Evolutionary conservation across 2,329 filamentous ascomycete genomes (phyloP).

Genomic region (Diaporthe eres): DNA sequence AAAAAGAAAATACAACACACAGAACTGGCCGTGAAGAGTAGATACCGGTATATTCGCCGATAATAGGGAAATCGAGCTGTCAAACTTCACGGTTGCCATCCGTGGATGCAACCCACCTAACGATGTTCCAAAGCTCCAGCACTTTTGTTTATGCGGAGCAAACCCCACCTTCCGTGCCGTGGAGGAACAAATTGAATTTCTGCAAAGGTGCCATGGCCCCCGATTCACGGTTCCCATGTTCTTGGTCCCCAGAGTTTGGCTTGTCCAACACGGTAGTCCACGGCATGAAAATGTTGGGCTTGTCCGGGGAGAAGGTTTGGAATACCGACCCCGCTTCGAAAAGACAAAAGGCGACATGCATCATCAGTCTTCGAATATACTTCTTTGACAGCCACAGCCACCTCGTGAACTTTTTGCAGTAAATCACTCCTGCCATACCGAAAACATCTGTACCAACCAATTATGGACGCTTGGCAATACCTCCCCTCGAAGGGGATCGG

Average conservation of each 20-base stretch:
- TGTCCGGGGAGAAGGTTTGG: constrained; percentile 6
- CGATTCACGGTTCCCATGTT: background rate
- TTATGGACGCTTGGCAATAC: constrained; percentile 1
- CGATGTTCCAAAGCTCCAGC: background rate
- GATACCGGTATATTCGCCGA: background rate
- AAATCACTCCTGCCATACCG: background rate
- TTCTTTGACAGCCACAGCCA: too few species aligned
- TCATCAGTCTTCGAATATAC: background rate
- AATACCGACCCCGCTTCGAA: background rate
- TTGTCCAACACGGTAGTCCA: background rate
- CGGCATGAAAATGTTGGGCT: background rate
- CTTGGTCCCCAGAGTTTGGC: background rate
- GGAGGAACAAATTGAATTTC: background rate
- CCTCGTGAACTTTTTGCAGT: background rate
- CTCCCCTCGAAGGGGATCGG: background rate
- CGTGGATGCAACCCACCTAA: background rate
- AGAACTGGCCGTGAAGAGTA: background rate
- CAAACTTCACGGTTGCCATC: background rate
- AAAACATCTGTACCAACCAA: background rate
- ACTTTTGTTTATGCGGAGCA: background rate
- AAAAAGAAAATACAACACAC: too few species aligned
- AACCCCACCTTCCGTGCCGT: background rate
- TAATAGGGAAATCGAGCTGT: background rate
- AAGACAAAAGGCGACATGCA: background rate
- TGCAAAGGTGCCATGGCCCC: background rate